phyloP scores from a whole-genome alignment of 495 filamentous ascomycete species.

The Talaromyces nanjingensis region DNA sequence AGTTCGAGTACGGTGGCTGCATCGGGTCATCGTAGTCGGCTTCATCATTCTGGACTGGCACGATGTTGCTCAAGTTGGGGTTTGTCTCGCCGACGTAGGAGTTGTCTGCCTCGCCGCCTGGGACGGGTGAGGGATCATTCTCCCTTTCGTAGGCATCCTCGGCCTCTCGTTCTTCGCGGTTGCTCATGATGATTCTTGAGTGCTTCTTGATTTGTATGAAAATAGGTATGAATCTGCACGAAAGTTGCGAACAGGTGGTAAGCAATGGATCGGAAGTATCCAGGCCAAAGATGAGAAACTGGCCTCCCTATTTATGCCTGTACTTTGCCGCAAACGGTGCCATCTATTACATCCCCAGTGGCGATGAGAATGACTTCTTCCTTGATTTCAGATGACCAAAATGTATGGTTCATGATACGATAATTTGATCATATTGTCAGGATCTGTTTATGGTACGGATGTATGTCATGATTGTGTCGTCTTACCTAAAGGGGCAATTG shows the following conservation, averaged over 20 bases:
- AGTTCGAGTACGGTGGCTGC: conserved; percentile 20
- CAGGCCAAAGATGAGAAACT: neutral
- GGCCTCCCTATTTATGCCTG: conserved; percentile 1
- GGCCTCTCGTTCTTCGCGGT: conserved; percentile 19
- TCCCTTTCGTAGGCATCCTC: conserved; percentile 24
- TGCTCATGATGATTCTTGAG: conserved; percentile 15
- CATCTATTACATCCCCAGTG: neutral
- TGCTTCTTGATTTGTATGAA: too few relatives aligned
- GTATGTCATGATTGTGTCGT: neutral
- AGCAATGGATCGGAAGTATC: neutral
- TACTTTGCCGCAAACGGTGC: neutral
- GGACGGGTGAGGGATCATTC: conserved; percentile 20
- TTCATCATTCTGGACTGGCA: conserved; percentile 12
- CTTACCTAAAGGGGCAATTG: neutral
- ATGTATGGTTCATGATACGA: neutral
- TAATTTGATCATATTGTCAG: neutral
- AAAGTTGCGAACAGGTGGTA: too few relatives aligned
- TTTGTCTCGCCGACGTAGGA: conserved; percentile 16
- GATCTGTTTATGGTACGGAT: neutral
- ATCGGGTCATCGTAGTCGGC: conserved; percentile 18
- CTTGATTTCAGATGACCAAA: neutral
- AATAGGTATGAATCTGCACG: too few relatives aligned
- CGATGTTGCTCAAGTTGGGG: neutral
- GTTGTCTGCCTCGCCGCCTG: conserved; percentile 14
- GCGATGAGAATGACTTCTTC: neutral